phyloP scores from a whole-genome alignment of 331 rosid genomes.

The Pyrus hybrid region DNA sequence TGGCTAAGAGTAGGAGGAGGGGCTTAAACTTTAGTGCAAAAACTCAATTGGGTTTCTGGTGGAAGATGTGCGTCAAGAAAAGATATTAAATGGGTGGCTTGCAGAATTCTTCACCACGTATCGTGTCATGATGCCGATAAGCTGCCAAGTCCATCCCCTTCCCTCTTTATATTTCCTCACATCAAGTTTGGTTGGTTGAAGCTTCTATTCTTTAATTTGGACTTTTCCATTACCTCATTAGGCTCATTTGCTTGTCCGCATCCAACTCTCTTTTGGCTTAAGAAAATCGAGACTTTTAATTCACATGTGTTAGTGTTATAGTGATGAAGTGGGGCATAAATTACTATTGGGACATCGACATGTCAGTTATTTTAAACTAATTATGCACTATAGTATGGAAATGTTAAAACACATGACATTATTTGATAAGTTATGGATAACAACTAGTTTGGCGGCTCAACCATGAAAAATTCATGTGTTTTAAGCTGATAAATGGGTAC shows the following conservation, averaged over 20 bases:
- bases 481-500: too few relatives aligned
- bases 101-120: neutral
- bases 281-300: neutral
- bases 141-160: neutral
- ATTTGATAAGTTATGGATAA: too few relatives aligned
- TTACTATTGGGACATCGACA: too few relatives aligned
- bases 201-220: slow-evolving; percentile 6
- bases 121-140: neutral
- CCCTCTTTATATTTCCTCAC: neutral
- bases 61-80: neutral
- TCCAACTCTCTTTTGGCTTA: neutral
- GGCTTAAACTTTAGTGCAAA: neutral
- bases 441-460: too few relatives aligned
- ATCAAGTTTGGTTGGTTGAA: slow-evolving; percentile 4
- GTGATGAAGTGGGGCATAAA: too few relatives aligned
- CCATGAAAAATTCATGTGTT: too few relatives aligned
- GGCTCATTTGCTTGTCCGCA: neutral
- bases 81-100: neutral
- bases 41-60: neutral
- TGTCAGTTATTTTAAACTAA: too few relatives aligned
- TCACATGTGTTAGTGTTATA: neutral
- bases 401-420: too few relatives aligned
- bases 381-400: fast-evolving
- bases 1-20: neutral
- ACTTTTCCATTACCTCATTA: neutral